Evolutionary conservation across 805 yeast genomes (phyloP).

Genomic region (Blastobotrys americana): DNA sequence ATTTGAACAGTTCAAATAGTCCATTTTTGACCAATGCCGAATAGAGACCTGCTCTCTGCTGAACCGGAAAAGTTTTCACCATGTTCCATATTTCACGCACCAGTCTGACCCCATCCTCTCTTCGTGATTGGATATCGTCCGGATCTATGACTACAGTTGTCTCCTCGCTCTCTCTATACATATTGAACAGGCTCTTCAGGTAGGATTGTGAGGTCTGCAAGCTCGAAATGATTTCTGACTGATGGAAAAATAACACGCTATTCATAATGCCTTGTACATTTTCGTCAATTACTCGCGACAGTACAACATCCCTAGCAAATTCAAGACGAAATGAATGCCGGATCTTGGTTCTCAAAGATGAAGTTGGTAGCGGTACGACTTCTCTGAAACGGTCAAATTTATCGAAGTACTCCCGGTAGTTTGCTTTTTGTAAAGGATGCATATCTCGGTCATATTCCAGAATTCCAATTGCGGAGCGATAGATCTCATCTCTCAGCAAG

Average conservation of each 20-base stretch:
- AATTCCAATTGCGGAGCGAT: conserved; percentile 64
- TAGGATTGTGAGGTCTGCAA: conserved; percentile 48
- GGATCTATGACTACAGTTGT: conserved; percentile 14
- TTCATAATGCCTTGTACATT: conserved; percentile 59
- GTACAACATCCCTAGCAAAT: conserved; percentile 77
- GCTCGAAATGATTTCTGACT: conserved; percentile 55
- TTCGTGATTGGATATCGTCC: conserved; percentile 21
- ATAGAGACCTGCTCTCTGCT: conserved; percentile 60
- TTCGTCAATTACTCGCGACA: conserved; percentile 79
- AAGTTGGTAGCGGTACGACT: conserved; percentile 56
- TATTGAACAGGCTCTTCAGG: conserved; percentile 48
- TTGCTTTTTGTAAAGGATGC: conserved; percentile 64
- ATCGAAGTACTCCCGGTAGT: conserved; percentile 59
- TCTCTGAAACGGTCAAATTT: conserved; percentile 60
- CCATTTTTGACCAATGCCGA: conserved; percentile 59
- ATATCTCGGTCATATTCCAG: conserved; percentile 70
- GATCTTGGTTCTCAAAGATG: conserved; percentile 46
- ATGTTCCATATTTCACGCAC: conserved; percentile 73
- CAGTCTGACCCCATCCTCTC: conserved; percentile 67
- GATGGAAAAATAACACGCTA: conserved; percentile 60
- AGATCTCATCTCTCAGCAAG: conserved; percentile 46
- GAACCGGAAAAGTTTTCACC: conserved; percentile 57
- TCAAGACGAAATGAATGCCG: conserved; percentile 71
- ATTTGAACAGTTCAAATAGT: conserved; percentile 58
- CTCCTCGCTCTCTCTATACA: conserved; percentile 37